Percentiles rank a stretch among this genome's conserved stretches.
Conservation (phyloP, 768 basidiomycete species). For the Sporobolomyces roseus region DNA sequence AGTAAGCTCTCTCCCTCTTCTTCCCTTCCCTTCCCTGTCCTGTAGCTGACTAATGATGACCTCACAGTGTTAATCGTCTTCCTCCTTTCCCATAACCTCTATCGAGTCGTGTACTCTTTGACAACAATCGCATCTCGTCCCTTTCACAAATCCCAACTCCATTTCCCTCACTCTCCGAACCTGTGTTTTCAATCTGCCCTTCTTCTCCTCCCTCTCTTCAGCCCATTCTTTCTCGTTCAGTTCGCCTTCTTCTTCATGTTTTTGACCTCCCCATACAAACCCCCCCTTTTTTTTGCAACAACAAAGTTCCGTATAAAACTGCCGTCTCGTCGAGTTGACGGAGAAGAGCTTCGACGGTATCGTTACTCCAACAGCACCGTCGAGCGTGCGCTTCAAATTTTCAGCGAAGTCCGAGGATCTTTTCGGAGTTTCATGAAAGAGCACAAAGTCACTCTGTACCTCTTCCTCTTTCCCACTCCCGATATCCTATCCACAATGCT, state of each 20-base stretch:
- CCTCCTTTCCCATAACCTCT: not conserved
- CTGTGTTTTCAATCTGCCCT: not conserved
- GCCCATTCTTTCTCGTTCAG: too few relatives aligned
- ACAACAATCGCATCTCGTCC: not conserved
- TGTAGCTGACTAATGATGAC: not conserved
- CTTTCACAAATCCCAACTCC: not conserved
- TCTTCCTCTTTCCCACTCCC: not conserved
- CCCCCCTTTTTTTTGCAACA: too few relatives aligned
- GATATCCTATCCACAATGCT: not conserved
- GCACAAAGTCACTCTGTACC: not conserved
- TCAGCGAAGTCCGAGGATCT: too few relatives aligned
- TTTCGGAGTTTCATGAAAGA: too few relatives aligned
- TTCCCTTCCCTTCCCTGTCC: not conserved
- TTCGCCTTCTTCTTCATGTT: too few relatives aligned
- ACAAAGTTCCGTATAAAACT: too few relatives aligned
- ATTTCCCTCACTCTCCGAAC: not conserved
- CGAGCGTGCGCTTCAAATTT: too few relatives aligned
- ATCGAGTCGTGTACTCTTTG: too few relatives aligned
- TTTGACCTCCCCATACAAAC: too few relatives aligned
- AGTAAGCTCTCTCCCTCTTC: constrained; percentile 1
- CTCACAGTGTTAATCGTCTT: constrained; percentile 16
- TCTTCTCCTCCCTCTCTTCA: not conserved
- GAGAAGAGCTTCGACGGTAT: too few relatives aligned
- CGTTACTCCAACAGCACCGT: too few relatives aligned
- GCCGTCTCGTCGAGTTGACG: too few relatives aligned